Evolutionary conservation across 2,329 filamentous ascomycete species (phyloP).

Genomic region (Beauveria sp.): DNA sequence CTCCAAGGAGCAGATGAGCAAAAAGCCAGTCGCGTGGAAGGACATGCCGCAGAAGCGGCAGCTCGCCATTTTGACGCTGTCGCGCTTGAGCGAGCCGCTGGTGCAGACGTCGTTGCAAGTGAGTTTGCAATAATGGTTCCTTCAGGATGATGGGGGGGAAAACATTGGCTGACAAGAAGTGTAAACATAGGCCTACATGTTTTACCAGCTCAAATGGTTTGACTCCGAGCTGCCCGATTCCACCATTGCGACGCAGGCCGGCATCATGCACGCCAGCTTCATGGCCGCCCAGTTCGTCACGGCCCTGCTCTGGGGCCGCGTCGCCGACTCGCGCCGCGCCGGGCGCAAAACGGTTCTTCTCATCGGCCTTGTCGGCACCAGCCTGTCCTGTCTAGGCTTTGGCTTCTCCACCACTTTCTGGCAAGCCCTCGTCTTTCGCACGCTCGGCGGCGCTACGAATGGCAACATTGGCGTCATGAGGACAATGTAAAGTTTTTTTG

Average conservation of each 20-base stretch:
- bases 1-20: slow-evolving; percentile 11
- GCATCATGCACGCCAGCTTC: slow-evolving; percentile 70
- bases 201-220: slow-evolving; percentile 82
- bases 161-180: neutral
- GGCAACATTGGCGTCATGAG: slow-evolving; percentile 68
- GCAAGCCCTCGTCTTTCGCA: slow-evolving; percentile 67
- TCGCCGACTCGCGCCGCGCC: slow-evolving; percentile 54
- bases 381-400: slow-evolving; percentile 41
- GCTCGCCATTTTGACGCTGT: slow-evolving; percentile 67
- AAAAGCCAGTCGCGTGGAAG: slow-evolving; percentile 42
- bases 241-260: slow-evolving; percentile 68
- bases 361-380: slow-evolving; percentile 64
- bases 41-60: slow-evolving; percentile 72
- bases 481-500: slow-evolving; percentile 48
- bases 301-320: slow-evolving; percentile 72
- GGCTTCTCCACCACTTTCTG: slow-evolving; percentile 57
- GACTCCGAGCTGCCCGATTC: slow-evolving; percentile 45
- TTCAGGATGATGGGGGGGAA: too few relatives aligned
- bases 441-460: slow-evolving; percentile 62
- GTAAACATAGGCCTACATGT: slow-evolving; percentile 61
- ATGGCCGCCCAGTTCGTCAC: slow-evolving; percentile 77
- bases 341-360: slow-evolving; percentile 74
- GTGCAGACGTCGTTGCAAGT: slow-evolving; percentile 65
- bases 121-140: neutral
- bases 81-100: slow-evolving; percentile 73